Base-by-base conservation (phyloP, 2,329 filamentous ascomycete species). In the Microsporum canis region DNA sequence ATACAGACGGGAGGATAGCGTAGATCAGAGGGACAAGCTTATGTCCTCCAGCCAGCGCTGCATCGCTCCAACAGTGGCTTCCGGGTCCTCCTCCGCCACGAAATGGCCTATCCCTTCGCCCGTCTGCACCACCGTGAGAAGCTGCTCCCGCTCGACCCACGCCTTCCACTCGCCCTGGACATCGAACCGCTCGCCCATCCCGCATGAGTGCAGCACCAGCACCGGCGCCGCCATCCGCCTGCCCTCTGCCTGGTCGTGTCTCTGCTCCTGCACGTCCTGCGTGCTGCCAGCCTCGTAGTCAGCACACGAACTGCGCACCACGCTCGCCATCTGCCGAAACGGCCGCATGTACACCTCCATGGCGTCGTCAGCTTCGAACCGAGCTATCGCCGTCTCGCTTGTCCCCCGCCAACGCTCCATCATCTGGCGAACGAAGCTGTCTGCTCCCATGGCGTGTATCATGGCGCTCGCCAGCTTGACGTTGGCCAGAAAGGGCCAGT, bases 401-500 rank as follows among this genome's bases (percentile, higher is more conserved):
- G 57, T 68, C 14, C 67, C 71, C 14, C 57, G 67, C 71, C 70
- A 70, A 43, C 66, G 69, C 31, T 61, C 66, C 33, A 80, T 70
- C 56, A 68, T 68, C 4, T 67, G 66, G 23, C 68, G 68, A 23
- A 68, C 69, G 69, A 73, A 81, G 5, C 70, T 67, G 6, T 67
- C 75, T 1, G 73, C 75, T 10, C 78, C 78, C 58, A 74, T 73
- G 3, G 72, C 71, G 56, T 68, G 66, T 58, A 82, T 76, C 67
- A 80, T 72, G 8, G 71, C 65, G 14, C 75, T 73, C 0, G 78
- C 78, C 0, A 76, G 60, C 4, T 76, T 71, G 4, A 73, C 70
- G 38, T 78, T 77, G 8, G 79, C 79, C 5, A 82, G 72, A 43
- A 82, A 73, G 2, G 79, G 73, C 79, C 79, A 82, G 69, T 82